A percentile compares a stretch with the other conserved stretches of the same genome.
Conservation (phyloP, 164 flowering plant genomes). For the Annona squamosa region DNA sequence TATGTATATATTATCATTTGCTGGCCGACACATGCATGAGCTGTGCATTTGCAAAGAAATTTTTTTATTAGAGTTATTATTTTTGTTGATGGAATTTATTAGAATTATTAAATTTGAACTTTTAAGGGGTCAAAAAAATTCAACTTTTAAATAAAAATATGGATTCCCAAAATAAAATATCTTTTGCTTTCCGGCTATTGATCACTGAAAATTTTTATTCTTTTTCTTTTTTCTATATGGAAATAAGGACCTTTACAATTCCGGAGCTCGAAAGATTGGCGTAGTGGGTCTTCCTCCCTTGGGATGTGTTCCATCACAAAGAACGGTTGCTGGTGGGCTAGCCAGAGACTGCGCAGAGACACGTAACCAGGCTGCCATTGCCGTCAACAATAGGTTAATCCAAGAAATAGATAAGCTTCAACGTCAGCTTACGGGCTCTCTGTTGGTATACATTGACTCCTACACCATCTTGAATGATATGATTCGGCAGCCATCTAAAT, state of each 20-base stretch:
- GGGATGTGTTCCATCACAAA: conserved; percentile 39
- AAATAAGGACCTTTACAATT: conserved; percentile 20
- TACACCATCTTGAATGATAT: conserved; percentile 30
- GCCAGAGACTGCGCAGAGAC: conserved; percentile 22
- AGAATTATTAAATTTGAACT: too few relatives aligned
- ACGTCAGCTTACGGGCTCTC: not conserved
- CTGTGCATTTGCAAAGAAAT: too few relatives aligned
- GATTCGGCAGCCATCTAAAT: not conserved
- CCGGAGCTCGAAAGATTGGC: conserved; percentile 34
- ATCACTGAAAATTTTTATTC: too few relatives aligned
- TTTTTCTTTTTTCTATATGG: too few relatives aligned
- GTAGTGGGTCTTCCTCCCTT: conserved; percentile 29
- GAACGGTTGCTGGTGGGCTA: conserved; percentile 36
- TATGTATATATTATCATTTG: too few relatives aligned
- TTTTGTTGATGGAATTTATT: too few relatives aligned
- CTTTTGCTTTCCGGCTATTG: too few relatives aligned
- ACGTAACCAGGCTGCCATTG: conserved; percentile 21
- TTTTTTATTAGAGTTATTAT: too few relatives aligned
- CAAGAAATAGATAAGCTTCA: conserved; percentile 6
- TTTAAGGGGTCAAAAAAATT: too few relatives aligned
- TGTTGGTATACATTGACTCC: conserved; percentile 21
- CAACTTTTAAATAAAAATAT: too few relatives aligned
- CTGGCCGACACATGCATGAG: too few relatives aligned
- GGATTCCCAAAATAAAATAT: too few relatives aligned
- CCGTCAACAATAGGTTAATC: conserved; percentile 26